Conservation (phyloP, 345 rosid genomes). For the Microthlaspi erraticum region DNA sequence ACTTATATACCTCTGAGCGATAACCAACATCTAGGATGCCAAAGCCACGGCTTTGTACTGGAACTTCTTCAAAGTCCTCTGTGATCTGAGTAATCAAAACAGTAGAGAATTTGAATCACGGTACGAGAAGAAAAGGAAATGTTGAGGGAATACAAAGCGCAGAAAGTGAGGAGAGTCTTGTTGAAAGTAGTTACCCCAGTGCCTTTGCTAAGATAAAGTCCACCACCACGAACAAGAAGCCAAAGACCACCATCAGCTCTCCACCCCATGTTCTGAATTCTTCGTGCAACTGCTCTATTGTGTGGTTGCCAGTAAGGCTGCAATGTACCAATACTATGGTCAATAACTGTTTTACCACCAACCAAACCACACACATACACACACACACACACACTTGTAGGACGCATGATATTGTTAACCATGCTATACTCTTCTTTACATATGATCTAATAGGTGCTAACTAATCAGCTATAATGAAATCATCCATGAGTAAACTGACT, state of each 20-base stretch:
- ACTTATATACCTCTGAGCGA: constrained; percentile 70
- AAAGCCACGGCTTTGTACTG: constrained; percentile 92
- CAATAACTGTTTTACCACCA: constrained; percentile 9
- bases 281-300: constrained; percentile 94
- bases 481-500: constrained; percentile 12
- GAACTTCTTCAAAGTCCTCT: constrained; percentile 82
- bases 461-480: constrained; percentile 9
- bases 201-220: constrained; percentile 97
- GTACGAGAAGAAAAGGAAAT: not conserved
- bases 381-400: too few species aligned
- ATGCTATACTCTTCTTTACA: not conserved
- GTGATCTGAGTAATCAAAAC: constrained; percentile 53
- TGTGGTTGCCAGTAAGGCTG: constrained; percentile 99
- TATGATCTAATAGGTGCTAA: not conserved
- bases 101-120: constrained; percentile 9
- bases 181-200: constrained; percentile 64
- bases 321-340: constrained; percentile 23
- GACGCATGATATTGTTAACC: too few species aligned
- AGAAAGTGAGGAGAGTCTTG: constrained; percentile 3
- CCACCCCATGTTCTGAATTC: constrained; percentile 99
- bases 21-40: constrained; percentile 97
- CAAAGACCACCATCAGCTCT: constrained; percentile 98
- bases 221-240: constrained; percentile 99
- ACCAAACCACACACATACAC: constrained; percentile 19
- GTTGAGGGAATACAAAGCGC: not conserved